Conservation (phyloP, 1,284 basidiomycete genomes). For the Neonothopanus nambi region DNA sequence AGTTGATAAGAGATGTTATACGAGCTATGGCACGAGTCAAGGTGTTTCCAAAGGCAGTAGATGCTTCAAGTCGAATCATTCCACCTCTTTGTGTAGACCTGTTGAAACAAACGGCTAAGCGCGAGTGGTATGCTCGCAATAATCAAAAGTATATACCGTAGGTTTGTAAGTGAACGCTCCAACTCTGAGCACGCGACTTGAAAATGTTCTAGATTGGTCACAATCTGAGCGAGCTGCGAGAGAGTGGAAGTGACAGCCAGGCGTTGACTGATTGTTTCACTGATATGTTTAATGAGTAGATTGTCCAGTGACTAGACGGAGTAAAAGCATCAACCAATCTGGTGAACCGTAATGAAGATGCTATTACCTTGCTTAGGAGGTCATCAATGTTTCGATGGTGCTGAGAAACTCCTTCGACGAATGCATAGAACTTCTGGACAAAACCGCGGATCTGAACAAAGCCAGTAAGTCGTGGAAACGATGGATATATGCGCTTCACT, state of each 20-base stretch:
- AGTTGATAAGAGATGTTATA: slow-evolving; percentile 82
- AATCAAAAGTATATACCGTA: slow-evolving; percentile 51
- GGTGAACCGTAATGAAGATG: neutral
- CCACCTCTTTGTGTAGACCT: slow-evolving; percentile 86
- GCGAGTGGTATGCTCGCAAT: neutral
- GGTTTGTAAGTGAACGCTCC: slow-evolving; percentile 82
- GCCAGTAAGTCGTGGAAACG: neutral
- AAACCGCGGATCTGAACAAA: slow-evolving; percentile 77
- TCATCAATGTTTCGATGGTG: slow-evolving; percentile 93
- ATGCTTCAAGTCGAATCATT: slow-evolving; percentile 69
- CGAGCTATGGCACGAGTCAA: slow-evolving; percentile 73
- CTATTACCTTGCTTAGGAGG: slow-evolving; percentile 79
- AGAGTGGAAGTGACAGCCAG: slow-evolving; percentile 77
- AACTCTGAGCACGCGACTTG: slow-evolving; percentile 85
- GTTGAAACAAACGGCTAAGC: slow-evolving; percentile 2
- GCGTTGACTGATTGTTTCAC: slow-evolving; percentile 73
- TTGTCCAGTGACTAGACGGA: slow-evolving; percentile 77
- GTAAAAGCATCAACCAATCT: neutral
- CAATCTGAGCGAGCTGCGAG: slow-evolving; percentile 94
- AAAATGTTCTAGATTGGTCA: slow-evolving; percentile 94
- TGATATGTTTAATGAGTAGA: slow-evolving; percentile 82
- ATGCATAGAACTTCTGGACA: slow-evolving; percentile 96
- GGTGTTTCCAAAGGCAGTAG: slow-evolving; percentile 69
- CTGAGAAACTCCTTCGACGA: slow-evolving; percentile 92
- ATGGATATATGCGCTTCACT: slow-evolving; percentile 21